Evolutionary conservation across 148 eudicot species (phyloP), one percentile per base, ranked within the genome.

Genomic region (Rhododendron vialii): DNA sequence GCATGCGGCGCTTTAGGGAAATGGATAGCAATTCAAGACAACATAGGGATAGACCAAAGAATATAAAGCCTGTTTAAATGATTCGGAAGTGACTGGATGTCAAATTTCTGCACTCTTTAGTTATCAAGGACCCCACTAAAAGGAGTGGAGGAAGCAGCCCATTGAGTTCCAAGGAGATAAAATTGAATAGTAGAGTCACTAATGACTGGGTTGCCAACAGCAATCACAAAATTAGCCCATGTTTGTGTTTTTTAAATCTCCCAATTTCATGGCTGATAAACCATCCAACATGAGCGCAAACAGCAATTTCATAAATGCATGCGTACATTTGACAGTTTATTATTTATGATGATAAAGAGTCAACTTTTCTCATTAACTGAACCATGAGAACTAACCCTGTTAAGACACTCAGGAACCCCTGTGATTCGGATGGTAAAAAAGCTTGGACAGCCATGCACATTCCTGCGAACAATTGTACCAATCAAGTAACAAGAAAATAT

Each of bases 401-500:
- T 81, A 96, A 69, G 87, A 94, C 84, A 87, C 90, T 91, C 78
- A 94, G 78, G 85, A 85, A 89, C 14, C 96, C 98, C 88, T 93
- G 94, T 78, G 92, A 89, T 81, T 91, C 93, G 30, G 94, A 88
- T 45, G 98, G 95, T 85, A 90, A 78, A 88, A 95, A 96, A 12
- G 98, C 98, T 92, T 94, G 97, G 89, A 96, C 94, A 36, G 99
- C 93, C 98, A 96, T 89, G 92, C 99, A 96, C 95, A 96, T 90
- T 86, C 99, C 98, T 95, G 92, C 81, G 30, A 51, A 18, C 63
- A 86, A 80, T 80, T 35, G 78, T 11, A 81, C 11, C 3, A 84
- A 84, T 78, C 67, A 86, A 33, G 18, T 35, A 38, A 55, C 35
- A 84, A 5, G 26, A 35, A 36, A 71, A 30, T 1, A 15, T 67